Base-by-base conservation (phyloP, 2,329 filamentous ascomycete species). In the Ceratocystis smalleyi region DNA sequence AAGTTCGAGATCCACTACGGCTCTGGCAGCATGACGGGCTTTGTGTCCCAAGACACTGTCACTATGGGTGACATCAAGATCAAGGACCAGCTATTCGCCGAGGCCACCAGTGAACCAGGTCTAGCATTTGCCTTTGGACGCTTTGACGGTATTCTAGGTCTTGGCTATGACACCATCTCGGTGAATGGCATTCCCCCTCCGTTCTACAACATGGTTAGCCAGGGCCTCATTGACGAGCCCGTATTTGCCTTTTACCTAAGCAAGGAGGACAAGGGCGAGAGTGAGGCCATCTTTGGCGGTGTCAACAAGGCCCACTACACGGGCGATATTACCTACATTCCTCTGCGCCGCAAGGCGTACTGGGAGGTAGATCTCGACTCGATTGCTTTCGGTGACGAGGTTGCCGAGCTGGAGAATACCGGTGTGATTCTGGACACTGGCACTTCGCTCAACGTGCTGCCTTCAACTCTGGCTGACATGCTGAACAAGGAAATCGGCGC, bases 311-410 rank as follows among this genome's bases (percentile, higher is more conserved):
- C 80, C 73, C 90, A 94, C 80, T 85, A 81, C 75, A 85, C 81
- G 47, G 94, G 94, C 72, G 86, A 97, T 76, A 83, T 99, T 71
- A 89, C 86, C 74, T 95, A 91, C 76, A 90, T 99, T 70, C 94
- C 94, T 64, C 84, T 99, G 70, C 89, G 94, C 76, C 89, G 94
- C 75, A 97, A 97, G 87, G 94, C 94, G 61, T 99, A 99, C 83
- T 99, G 94, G 94, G 94, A 99, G 82, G 92, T 99, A 64, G 91
- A 97, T 72, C 85, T 99, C 67, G 87, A 97, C 72, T 82, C 90
- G 68, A 94, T 99, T 77, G 85, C 87, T 64, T 90, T 96, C 69
- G 95, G 94, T 71, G 82, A 91, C 63, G 83, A 88, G 73, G 86
- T 84, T 69, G 91, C 91, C 67, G 88, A 96, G 75, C 85, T 97